These are phyloP conservation scores for Lachancea thermotolerans DNA, from an alignment of 805 yeast genomes.

Conservation along the genomic window DNA sequence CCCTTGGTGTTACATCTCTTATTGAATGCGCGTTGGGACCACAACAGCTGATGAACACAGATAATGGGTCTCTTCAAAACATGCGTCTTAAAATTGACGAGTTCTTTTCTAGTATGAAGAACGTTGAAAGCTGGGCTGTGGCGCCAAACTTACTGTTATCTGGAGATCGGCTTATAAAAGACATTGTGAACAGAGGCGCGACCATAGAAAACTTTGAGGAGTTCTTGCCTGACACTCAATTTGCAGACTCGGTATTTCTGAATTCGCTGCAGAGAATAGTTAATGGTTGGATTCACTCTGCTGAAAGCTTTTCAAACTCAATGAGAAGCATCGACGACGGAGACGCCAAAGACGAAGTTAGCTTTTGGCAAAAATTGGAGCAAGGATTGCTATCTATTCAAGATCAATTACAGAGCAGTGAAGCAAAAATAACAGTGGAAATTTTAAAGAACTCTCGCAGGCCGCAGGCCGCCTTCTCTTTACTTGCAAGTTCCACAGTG, in stretches of 20 bases:
- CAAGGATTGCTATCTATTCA: constrained; percentile 47
- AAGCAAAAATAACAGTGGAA: constrained; percentile 50
- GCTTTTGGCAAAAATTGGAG: constrained; percentile 74
- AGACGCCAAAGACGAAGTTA: constrained; percentile 56
- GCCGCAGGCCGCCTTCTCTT: constrained; percentile 70
- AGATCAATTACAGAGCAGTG: constrained; percentile 49
- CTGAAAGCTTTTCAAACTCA: constrained; percentile 35
- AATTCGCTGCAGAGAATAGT: constrained; percentile 66
- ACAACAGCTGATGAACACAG: constrained; percentile 8
- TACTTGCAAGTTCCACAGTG: constrained; percentile 65
- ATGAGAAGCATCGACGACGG: constrained; percentile 50
- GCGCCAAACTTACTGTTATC: constrained; percentile 54
- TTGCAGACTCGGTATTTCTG: constrained; percentile 48
- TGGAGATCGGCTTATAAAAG: constrained; percentile 46
- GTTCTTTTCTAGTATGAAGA: constrained; percentile 57
- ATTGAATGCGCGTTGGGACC: constrained; percentile 41
- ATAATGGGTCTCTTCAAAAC: constrained; percentile 34
- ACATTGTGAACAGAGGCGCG: constrained; percentile 34
- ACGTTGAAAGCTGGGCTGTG: constrained; percentile 59
- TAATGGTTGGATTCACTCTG: constrained; percentile 64
- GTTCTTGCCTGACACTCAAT: constrained; percentile 32
- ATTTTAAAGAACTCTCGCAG: constrained; percentile 65
- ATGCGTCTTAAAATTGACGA: constrained; percentile 64
- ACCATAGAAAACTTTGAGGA: constrained; percentile 18
- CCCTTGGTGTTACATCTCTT: constrained; percentile 60